Evolutionary conservation across 164 flowering plant species (phyloP).

Genomic region (Protea cynaroides): DNA sequence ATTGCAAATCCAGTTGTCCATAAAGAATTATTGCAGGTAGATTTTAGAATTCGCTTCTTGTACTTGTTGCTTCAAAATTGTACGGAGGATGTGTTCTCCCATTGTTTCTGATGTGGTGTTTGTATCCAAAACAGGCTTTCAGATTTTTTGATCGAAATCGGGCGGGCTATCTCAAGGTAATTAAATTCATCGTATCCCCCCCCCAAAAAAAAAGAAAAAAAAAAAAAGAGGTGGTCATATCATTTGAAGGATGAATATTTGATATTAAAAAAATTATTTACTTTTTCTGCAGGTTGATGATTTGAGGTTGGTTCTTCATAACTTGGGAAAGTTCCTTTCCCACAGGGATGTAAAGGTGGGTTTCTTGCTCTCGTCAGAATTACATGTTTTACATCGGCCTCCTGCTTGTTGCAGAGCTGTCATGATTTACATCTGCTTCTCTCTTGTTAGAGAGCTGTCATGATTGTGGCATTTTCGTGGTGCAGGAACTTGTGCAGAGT

Average conservation of each 20-base stretch:
- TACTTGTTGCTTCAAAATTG: background rate
- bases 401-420: background rate
- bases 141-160: constrained; percentile 87
- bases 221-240: background rate
- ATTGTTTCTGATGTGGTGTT: background rate
- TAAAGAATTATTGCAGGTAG: constrained; percentile 75
- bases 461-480: background rate
- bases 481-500: constrained; percentile 92
- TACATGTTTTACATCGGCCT: background rate
- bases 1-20: constrained; percentile 35
- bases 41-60: background rate
- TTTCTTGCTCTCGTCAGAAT: background rate
- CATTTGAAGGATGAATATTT: background rate
- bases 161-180: constrained; percentile 81
- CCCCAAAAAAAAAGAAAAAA: no score
- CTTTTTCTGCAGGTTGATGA: constrained; percentile 78
- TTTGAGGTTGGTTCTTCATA: constrained; percentile 76
- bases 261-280: background rate
- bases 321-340: constrained; percentile 72
- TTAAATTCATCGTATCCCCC: background rate
- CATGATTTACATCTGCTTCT: background rate
- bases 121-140: constrained; percentile 62
- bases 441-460: background rate
- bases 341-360: constrained; percentile 92
- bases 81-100: background rate